phyloP scores from a whole-genome alignment of 1,139 yeast species.

The Blastobotrys malaysiensis region DNA sequence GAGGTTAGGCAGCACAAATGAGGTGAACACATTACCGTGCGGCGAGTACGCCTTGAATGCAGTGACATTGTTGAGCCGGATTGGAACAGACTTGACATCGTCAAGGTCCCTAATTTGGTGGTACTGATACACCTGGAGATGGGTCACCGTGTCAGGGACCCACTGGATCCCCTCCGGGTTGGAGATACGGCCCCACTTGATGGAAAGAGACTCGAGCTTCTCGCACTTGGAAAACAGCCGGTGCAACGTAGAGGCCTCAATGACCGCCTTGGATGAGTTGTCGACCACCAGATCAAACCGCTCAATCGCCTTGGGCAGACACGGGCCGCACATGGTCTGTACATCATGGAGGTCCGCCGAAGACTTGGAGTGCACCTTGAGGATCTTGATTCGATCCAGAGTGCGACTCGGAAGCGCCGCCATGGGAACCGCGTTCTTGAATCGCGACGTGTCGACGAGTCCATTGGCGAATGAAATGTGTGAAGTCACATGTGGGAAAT shows the following conservation, averaged over 20 bases:
- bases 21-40: conserved; percentile 11
- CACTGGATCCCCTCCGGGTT: conserved; percentile 13
- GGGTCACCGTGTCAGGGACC: conserved; percentile 12
- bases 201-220: conserved; percentile 7
- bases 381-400: conserved; percentile 11
- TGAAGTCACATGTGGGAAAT: conserved; percentile 9
- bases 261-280: not conserved
- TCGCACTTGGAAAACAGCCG: conserved; percentile 9
- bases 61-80: conserved; percentile 11
- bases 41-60: conserved; percentile 14
- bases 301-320: conserved; percentile 12
- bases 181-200: conserved; percentile 14
- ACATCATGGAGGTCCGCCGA: conserved; percentile 8
- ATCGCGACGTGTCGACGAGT: not conserved
- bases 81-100: not conserved
- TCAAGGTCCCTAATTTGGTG: conserved; percentile 2
- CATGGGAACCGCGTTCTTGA: not conserved
- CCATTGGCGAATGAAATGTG: conserved; percentile 3
- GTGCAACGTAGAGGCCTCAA: conserved; percentile 9
- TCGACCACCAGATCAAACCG: conserved; percentile 13
- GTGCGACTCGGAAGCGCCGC: not conserved
- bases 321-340: conserved; percentile 8
- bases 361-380: conserved; percentile 10
- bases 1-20: conserved; percentile 12
- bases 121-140: conserved; percentile 12